Evolutionary conservation across 331 rosid species (phyloP).

Genomic region (Malus hybrid): DNA sequence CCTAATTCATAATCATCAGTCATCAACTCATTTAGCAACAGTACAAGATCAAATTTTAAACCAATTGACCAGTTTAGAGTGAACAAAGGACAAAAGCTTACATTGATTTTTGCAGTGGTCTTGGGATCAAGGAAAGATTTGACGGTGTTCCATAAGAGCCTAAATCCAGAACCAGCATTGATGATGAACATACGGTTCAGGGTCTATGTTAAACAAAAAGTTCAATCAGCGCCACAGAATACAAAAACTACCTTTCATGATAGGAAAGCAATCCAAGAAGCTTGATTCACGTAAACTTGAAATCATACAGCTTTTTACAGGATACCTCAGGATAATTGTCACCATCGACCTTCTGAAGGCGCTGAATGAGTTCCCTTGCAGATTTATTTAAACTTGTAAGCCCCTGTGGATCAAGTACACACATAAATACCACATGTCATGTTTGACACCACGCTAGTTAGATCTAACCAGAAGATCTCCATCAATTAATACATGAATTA

Average conservation of each 20-base stretch:
- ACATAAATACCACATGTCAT: neutral
- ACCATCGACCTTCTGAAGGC: conserved; percentile 93
- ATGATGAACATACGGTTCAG: conserved; percentile 93
- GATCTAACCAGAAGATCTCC: neutral
- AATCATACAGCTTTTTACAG: neutral
- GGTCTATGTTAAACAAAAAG: conserved; percentile 34
- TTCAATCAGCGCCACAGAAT: conserved; percentile 3
- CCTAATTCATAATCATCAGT: conserved; percentile 31
- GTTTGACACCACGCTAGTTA: neutral
- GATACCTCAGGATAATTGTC: conserved; percentile 96
- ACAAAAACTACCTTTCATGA: neutral
- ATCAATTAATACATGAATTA: neutral
- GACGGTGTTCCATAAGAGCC: conserved; percentile 83
- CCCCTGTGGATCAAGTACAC: conserved; percentile 38
- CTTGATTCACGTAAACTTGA: neutral
- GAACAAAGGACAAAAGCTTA: conserved; percentile 18
- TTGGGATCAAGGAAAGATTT: conserved; percentile 93
- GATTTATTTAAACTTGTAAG: conserved; percentile 73
- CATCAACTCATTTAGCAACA: conserved; percentile 14
- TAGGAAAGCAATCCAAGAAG: neutral
- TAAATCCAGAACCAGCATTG: conserved; percentile 96
- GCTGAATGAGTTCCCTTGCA: conserved; percentile 83
- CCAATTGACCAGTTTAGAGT: neutral
- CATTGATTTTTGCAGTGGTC: conserved; percentile 82
- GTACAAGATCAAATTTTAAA: conserved; percentile 3